These are phyloP conservation scores for Alnus glutinosa DNA, from an alignment of 306 rosid genomes.

Conservation along the genomic window DNA sequence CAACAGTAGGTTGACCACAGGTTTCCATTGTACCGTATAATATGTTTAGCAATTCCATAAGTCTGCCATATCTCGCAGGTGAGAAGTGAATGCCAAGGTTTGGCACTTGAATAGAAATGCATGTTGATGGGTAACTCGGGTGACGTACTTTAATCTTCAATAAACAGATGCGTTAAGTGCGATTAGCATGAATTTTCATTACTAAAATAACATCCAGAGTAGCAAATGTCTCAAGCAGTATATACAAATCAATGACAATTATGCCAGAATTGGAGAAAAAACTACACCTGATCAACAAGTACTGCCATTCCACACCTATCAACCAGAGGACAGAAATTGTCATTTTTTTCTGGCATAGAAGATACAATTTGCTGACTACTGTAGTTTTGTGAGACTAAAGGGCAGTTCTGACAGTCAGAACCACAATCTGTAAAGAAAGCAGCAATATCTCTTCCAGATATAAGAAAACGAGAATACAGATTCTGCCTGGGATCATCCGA, in stretches of 20 bases:
- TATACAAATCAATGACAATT: constrained; percentile 6
- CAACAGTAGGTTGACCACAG: constrained; percentile 52
- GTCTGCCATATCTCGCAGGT: constrained; percentile 68
- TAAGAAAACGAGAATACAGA: constrained; percentile 76
- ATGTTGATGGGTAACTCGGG: constrained; percentile 88
- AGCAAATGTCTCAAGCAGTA: constrained; percentile 1
- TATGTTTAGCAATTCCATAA: constrained; percentile 69
- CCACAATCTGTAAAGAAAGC: constrained; percentile 84
- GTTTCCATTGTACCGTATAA: constrained; percentile 61
- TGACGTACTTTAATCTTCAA: constrained; percentile 88
- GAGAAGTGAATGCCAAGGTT: constrained; percentile 94
- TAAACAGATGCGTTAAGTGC: constrained; percentile 17
- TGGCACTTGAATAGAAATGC: constrained; percentile 89
- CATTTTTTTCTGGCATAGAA: constrained; percentile 33
- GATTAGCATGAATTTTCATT: constrained; percentile 16
- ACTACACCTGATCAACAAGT: constrained; percentile 79
- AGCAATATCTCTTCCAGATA: constrained; percentile 93
- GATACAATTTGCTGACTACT: constrained; percentile 38
- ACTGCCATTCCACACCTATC: constrained; percentile 98
- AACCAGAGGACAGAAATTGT: constrained; percentile 64
- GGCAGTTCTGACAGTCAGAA: constrained; percentile 62
- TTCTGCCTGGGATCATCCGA: constrained; percentile 66
- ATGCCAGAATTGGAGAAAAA: background rate
- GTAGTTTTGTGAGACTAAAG: constrained; percentile 41
- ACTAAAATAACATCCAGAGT: constrained; percentile 18